Base-by-base conservation (phyloP, 108 stramenopile genomes). In the Halocafeteria seosinensis region DNA sequence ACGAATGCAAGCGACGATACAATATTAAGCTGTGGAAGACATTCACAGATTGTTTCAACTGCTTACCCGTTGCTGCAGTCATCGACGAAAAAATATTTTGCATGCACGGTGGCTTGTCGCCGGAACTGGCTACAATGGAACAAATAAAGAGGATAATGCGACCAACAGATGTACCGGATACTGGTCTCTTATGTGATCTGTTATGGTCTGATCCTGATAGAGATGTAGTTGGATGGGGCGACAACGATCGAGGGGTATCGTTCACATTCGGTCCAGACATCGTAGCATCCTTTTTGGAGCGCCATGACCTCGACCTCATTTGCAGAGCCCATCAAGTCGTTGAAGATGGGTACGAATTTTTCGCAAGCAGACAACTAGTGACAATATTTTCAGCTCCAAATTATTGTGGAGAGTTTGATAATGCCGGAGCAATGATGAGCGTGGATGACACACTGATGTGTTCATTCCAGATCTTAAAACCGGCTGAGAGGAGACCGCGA, bases 381-480 rank as follows among this genome's bases (percentile, higher is more conserved):
- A 99, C 97, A 1, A 76, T 99, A 62, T 96, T 96, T 71, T 90
- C 88, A 35, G 95, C 95, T 2, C 95, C 95, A 27, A 96, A 96
- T 77, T 96, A 96, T 66, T 96, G 95, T 65, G 95, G 95, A 34
- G 95, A 96, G 80, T 96, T 96, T 67, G 91, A 96, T 65, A 99
- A 99, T 63, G 97, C 97, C 8, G 97, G 97, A 34, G 97, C 94
- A 25, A 99, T 99, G 97, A 99, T 99, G 97, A 91, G 89, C 76
- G 97, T 99, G 53, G 97, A 99, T 70, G 97, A 96, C 61, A 94
- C 94, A 0, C 88, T 99, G 67, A 96, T 99, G 97, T 99, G 97
- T 76, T 90, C 88, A 31, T 99, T 99, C 68, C 97, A 99, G 78
- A 99, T 99, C 73, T 72, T 96, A 63, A 96, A 99, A 84, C 98